phyloP scores from a whole-genome alignment of 2,329 filamentous ascomycete species.

The Purpureocillium takamizusanense region DNA sequence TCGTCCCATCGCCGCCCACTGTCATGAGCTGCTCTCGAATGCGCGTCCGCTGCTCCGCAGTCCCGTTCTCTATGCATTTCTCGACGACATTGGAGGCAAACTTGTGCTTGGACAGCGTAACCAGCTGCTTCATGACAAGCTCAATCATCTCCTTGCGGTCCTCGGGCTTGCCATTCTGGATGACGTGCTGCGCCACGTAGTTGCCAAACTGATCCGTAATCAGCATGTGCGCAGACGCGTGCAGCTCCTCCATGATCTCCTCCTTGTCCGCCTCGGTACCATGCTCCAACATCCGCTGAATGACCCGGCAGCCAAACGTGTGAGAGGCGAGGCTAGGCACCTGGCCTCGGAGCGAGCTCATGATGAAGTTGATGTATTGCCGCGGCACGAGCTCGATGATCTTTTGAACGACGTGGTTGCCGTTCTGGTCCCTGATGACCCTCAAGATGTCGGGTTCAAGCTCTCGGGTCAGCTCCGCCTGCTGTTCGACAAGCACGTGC shows the following conservation, averaged over 20 bases:
- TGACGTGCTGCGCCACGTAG: conserved; percentile 91
- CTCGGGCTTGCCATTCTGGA: conserved; percentile 64
- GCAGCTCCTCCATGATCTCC: conserved; percentile 69
- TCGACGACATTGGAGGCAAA: conserved; percentile 97
- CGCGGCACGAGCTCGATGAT: conserved; percentile 74
- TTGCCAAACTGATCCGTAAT: conserved; percentile 89
- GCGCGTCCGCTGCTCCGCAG: conserved; percentile 55
- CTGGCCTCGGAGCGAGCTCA: conserved; percentile 68
- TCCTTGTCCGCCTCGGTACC: conserved; percentile 63
- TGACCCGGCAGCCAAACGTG: conserved; percentile 81
- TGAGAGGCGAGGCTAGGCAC: conserved; percentile 69
- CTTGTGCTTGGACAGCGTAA: conserved; percentile 84
- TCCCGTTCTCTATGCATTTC: conserved; percentile 72
- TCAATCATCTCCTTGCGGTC: conserved; percentile 67
- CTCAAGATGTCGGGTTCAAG: conserved; percentile 66
- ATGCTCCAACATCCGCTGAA: conserved; percentile 84
- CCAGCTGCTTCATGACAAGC: conserved; percentile 61
- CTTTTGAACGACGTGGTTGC: conserved; percentile 95
- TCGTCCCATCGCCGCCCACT: conserved; percentile 54
- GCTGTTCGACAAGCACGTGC: conserved; percentile 85
- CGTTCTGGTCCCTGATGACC: conserved; percentile 80
- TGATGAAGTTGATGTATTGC: conserved; percentile 75
- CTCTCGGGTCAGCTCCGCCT: conserved; percentile 74
- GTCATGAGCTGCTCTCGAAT: conserved; percentile 59
- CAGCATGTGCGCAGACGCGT: conserved; percentile 59